Conservation (phyloP, 371 early-diverging fungal species). For the Coemansia sp. region DNA sequence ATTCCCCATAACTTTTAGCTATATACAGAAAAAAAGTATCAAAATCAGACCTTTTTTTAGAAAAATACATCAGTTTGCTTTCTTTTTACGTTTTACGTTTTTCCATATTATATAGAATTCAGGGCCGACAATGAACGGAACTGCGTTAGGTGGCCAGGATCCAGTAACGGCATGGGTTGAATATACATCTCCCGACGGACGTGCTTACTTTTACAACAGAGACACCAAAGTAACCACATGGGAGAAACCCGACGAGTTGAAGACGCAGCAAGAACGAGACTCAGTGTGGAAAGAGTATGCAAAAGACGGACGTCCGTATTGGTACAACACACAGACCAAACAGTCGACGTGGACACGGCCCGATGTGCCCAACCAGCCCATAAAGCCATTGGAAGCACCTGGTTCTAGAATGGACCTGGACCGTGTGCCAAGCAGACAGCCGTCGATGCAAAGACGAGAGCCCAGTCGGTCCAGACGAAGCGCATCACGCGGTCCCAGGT, state of each 20-base stretch:
- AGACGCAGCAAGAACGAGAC: slow-evolving; percentile 73
- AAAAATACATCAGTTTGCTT: too few relatives aligned
- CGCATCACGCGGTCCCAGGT: neutral
- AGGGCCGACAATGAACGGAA: neutral
- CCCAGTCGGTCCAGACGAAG: neutral
- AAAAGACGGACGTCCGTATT: slow-evolving; percentile 84
- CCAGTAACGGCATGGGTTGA: slow-evolving; percentile 63
- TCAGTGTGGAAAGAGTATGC: slow-evolving; percentile 86
- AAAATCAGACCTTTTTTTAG: too few relatives aligned
- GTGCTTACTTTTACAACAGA: slow-evolving; percentile 82
- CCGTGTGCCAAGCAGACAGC: too few relatives aligned
- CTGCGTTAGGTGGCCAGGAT: too few relatives aligned
- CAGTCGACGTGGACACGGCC: slow-evolving; percentile 87
- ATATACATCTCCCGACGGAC: slow-evolving; percentile 75
- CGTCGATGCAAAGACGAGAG: neutral
- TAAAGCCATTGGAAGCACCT: neutral
- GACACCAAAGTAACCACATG: slow-evolving; percentile 79
- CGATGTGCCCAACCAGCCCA: slow-evolving; percentile 52
- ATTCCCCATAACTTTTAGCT: too few relatives aligned
- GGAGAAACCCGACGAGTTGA: slow-evolving; percentile 93
- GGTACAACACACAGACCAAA: slow-evolving; percentile 79
- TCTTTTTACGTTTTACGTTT: too few relatives aligned
- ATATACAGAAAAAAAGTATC: too few relatives aligned
- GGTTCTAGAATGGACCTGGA: neutral
- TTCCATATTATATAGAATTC: too few relatives aligned